A percentile compares a stretch with the other conserved stretches of the same genome.
These are phyloP conservation scores for Pseudozyma sp. DNA, from an alignment of 1,284 basidiomycete species.

Conservation along the genomic window DNA sequence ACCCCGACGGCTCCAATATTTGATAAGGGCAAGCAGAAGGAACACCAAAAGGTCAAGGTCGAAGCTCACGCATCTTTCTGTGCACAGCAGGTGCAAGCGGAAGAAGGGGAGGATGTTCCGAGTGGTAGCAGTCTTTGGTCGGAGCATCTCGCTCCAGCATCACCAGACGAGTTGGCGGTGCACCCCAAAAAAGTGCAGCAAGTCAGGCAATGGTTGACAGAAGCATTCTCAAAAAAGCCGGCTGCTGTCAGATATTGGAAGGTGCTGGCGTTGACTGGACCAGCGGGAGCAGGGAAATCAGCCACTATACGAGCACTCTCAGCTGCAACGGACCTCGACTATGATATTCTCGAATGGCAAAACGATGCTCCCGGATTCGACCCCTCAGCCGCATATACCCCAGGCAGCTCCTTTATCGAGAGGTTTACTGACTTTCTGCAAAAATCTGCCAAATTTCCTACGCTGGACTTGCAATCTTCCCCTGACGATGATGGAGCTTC, in stretches of 20 bases:
- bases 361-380: constrained; percentile 70
- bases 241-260: constrained; percentile 79
- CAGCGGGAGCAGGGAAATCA: constrained; percentile 91
- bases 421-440: constrained; percentile 59
- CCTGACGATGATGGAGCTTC: not conserved
- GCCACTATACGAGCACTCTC: constrained; percentile 82
- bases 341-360: constrained; percentile 88
- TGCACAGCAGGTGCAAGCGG: not conserved
- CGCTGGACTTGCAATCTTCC: constrained; percentile 29
- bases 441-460: constrained; percentile 45
- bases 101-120: not conserved
- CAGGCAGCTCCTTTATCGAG: constrained; percentile 34
- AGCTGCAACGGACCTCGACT: constrained; percentile 75
- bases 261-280: constrained; percentile 86
- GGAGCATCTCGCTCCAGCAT: constrained; percentile 19
- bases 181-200: constrained; percentile 87
- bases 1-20: not conserved
- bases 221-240: constrained; percentile 78
- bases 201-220: constrained; percentile 84
- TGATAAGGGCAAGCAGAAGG: constrained; percentile 33
- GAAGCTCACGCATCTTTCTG: not conserved
- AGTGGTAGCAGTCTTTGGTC: constrained; percentile 23
- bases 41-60: not conserved
- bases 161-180: constrained; percentile 78
- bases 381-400: not conserved